These are phyloP conservation scores for Triangularia verruculosa DNA, from an alignment of 2,329 filamentous ascomycete genomes.

Conservation along the genomic window DNA sequence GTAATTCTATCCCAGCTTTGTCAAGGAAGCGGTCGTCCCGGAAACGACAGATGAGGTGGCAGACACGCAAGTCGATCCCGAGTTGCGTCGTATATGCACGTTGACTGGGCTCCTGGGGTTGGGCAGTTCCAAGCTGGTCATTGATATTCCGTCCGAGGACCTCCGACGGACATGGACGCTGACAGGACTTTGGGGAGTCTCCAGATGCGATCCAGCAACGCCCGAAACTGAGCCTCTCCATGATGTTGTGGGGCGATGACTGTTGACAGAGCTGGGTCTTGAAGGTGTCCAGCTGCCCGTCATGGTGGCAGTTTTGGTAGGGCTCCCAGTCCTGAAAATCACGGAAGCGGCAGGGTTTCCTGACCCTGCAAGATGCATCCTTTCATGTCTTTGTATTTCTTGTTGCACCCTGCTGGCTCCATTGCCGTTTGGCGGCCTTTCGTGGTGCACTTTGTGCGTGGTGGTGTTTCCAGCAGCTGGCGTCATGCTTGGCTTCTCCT, in stretches of 20 bases:
- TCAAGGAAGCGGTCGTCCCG: not conserved
- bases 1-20: not conserved
- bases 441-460: not conserved
- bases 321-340: not conserved
- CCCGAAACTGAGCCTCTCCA: not conserved
- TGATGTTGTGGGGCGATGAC: not conserved
- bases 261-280: not conserved
- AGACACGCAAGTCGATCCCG: not conserved
- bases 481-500: not conserved
- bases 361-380: not conserved
- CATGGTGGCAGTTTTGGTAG: not conserved
- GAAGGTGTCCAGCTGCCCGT: not conserved
- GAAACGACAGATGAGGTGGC: not conserved
- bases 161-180: not conserved
- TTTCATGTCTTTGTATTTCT: not conserved
- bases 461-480: not conserved
- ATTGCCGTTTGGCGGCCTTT: not conserved
- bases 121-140: not conserved
- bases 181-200: not conserved
- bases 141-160: not conserved
- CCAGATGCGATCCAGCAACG: not conserved
- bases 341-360: not conserved
- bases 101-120: not conserved
- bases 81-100: not conserved
- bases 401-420: not conserved